Base-by-base conservation (phyloP, 1,284 basidiomycete genomes). In the Tetrapyrgos nigripes region DNA sequence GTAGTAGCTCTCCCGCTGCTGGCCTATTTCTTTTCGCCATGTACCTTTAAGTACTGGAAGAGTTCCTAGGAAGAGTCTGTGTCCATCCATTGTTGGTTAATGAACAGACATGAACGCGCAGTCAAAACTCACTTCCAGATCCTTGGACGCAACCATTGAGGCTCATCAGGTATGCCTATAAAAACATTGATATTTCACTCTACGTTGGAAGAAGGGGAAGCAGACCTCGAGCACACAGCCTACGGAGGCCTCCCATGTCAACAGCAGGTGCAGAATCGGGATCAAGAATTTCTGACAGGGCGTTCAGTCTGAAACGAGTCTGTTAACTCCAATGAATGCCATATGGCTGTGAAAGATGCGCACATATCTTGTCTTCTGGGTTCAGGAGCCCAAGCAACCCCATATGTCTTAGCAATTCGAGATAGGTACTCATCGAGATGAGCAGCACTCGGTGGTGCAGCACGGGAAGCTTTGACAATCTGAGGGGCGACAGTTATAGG, bases 1-100 rank as follows among this genome's bases (percentile, higher is more conserved):
- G 71, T 92, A 91, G 67, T 92, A 92, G 62, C 79, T 83, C 28
- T 86, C 84, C 50, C 89, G 76, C 64, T 89, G 87, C 62, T 85
- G 86, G 50, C 69, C 69, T 46, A 80, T 76, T 61, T 89, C 86
- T 35, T 69, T 72, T n/a, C 73, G 70, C 90, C 89, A 91, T 8
- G 76, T 73, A 3, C 79, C 66, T 70, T 89, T 91, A 54, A 81
- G 68, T 1, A 74, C 66, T 0, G 89, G 84, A 33, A 90, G 76
- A 4, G 82, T 81, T 19, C 87, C 86, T 50, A 91, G 77, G 47
- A 91, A 74, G 31, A 92, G 65, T 66, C 89, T 91, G 48, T 17
- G 37, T n/a, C n/a, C n/a, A n/a, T 50, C 21, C 27, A n/a, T n/a
- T 10, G 57, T 64, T 29, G 23, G 29, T 59, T 31, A 44, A 29